Evolutionary conservation across 2,329 filamentous ascomycete genomes (phyloP), one percentile per base, ranked within the genome.

Genomic region (Dothiorella sarmentorum): DNA sequence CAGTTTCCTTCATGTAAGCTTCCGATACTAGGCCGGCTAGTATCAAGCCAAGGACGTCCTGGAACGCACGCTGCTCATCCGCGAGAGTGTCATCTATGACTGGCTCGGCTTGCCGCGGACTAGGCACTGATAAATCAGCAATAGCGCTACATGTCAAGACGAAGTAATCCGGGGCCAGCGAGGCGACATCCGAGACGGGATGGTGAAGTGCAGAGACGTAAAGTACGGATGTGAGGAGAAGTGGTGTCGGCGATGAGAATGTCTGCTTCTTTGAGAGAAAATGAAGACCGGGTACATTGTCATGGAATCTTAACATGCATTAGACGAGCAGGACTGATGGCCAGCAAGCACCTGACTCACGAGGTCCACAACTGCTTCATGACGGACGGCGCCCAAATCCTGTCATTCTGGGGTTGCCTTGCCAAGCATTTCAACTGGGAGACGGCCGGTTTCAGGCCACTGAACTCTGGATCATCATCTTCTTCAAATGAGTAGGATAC

Each of bases 221-320:
- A 0, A 79, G 68, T 56, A 79, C 78, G 0, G 76, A 71, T 3
- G 76, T 76, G 5, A 79, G 64, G 9, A 79, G 67, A 1, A 78
- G 66, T 1, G 76, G 76, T 13, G 69, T 71, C 0, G 77, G 77
- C 0, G 71, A 69, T 0, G 75, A 77, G 27, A 77, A 78, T 0
- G 67, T 74, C 62, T 75, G 73, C 29, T 74, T 77, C 18, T 69
- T 71, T 0, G 77, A 75, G 10, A 78, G 68, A 51, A 78, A 79
- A 60, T 78, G 77, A 3, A 79, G 63, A 0, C 75, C 74, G 0
- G 74, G 75, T 71, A 78, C 77, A 31, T 71, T 74, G 29, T 76
- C 73, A 58, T 79, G 73, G 51, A 78, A 78, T 4, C 74, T 77
- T 43, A 20, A 7, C n/a, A 43, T 60, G 11, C n/a, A 24, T 20